Evolutionary conservation across 2,329 filamentous ascomycete genomes (phyloP), one percentile per base, ranked within the genome.

Genomic region (Fusarium staphyleae): DNA sequence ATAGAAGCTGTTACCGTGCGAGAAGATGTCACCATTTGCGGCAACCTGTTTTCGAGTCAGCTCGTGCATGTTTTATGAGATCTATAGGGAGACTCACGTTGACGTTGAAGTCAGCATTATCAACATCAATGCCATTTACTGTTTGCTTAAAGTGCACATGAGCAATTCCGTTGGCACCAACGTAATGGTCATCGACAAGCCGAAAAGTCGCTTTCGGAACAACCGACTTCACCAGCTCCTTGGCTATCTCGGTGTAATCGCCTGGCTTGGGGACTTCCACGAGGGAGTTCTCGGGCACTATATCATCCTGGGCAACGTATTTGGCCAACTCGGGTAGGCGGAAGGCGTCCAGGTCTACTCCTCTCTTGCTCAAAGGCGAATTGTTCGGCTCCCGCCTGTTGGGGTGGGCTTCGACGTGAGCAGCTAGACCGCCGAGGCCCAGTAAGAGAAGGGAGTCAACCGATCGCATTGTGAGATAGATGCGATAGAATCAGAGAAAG

Each of bases 131-230:
- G 1, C 79, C 83, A 47, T 85, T 80, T 6, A 75, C 72, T 0
- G 82, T 85, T 70, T 86, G 84, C 70, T 81, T 82, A 66, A 86
- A 83, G 67, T 84, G 77, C 57, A 85, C 81, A 62, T 86, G 83
- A 1, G 75, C 75, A 53, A 86, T 74, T 8, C 82, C 82, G 47
- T 83, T 84, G 37, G 63, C 69, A n/a, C 82, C 77, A 10, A 81
- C 72, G 42, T 85, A 86, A 61, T 79, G 75, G 63, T 85, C 81
- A 1, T 75, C 66, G 0, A 79, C 77, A 6, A 82, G 57, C 15
- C 83, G 80, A 69, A 85, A 86, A 16, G 73, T 68, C 3, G 70
- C 71, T 13, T 66, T 63, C 1, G 76, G 75, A 2, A 49, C 66
- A 3, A 68, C 47, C 7, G 65, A 69, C 70, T 78, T 76, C 30